Evolutionary conservation across 352 stramenopile species (phyloP), one percentile per base, ranked within the genome.

Genomic region (Phytophthora cryptogea): DNA sequence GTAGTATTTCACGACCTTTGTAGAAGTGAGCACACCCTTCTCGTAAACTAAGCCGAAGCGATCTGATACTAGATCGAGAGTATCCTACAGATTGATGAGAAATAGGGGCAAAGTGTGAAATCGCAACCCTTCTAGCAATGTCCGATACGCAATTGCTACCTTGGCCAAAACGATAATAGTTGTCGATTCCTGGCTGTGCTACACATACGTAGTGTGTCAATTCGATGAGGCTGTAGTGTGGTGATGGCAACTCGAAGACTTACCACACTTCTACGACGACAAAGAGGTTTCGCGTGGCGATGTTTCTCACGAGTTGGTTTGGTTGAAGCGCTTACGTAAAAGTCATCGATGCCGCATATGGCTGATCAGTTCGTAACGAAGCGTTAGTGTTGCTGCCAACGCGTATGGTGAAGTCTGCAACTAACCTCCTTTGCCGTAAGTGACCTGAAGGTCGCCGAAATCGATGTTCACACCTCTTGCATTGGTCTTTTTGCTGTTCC

Each of bases 371-470:
- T 8, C 3, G n/a, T 4, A 39, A 39, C 16, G 33, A 39, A 10
- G n/a, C 13, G 20, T 23, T 36, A 4, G 11, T 39, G 33, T n/a
- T 39, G 9, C 11, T 16, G n/a, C 33, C 3, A 16, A 16, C n/a
- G 11, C 2, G 16, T 14, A 14, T 6, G 33, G 10, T 8, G 13
- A 39, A 11, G 33, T 39, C n/a, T 11, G 16, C 11, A 56, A 42
- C 50, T 39, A 41, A 87, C 80, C 72, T 54, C 75, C 76, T 53
- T 66, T 71, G 11, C 68, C 64, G 36, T 83, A 86, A 16, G 80
- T 83, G 11, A 75, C 59, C 37, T 90, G 78, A 20, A 87, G 74
- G 27, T 88, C 80, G 16, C 80, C 78, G 60, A 90, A 90, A 47
- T 90, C 74, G n/a, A 90, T 63, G 16, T 79, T 56, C 13, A 90